Conservation (phyloP, 2,329 filamentous ascomycete genomes). For the Nemania serpens region DNA sequence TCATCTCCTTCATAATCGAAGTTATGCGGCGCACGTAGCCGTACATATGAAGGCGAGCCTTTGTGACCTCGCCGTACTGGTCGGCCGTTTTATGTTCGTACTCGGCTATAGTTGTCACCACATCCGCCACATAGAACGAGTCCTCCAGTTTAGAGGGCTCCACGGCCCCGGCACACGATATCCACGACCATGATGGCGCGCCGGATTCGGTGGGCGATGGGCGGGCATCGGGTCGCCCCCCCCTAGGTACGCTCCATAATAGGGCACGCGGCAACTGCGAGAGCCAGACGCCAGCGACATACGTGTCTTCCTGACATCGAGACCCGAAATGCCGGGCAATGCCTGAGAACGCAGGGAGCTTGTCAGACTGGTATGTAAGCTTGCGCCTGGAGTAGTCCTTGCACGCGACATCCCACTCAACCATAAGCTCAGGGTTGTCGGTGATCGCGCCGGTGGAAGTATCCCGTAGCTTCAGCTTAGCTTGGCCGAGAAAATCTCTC, state of each 20-base stretch:
- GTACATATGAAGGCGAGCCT: slow-evolving; percentile 1
- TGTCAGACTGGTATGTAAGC: slow-evolving; percentile 5
- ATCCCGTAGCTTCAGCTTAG: background rate
- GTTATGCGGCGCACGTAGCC: slow-evolving; percentile 10
- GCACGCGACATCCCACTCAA: slow-evolving; percentile 4
- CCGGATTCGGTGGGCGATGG: slow-evolving; percentile 1
- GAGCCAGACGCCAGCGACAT: slow-evolving; percentile 9
- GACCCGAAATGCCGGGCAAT: slow-evolving; percentile 11
- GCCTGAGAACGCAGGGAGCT: slow-evolving; percentile 10
- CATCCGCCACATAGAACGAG: too few relatives aligned
- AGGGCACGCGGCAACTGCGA: slow-evolving; percentile 9
- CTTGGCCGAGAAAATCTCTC: slow-evolving; percentile 9
- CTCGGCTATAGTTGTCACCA: background rate
- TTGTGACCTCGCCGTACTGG: slow-evolving; percentile 6
- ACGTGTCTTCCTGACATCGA: slow-evolving; percentile 7
- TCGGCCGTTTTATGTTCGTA: slow-evolving; percentile 7
- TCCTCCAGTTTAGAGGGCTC: background rate
- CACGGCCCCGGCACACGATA: background rate
- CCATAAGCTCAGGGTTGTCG: background rate
- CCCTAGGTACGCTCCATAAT: background rate
- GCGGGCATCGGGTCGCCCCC: background rate
- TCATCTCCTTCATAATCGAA: slow-evolving; percentile 5
- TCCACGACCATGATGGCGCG: slow-evolving; percentile 6
- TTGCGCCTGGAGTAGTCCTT: slow-evolving; percentile 8
- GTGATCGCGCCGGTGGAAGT: background rate